Evolutionary conservation across 495 filamentous ascomycete species (phyloP).

Genomic region (Acidomyces sp.): DNA sequence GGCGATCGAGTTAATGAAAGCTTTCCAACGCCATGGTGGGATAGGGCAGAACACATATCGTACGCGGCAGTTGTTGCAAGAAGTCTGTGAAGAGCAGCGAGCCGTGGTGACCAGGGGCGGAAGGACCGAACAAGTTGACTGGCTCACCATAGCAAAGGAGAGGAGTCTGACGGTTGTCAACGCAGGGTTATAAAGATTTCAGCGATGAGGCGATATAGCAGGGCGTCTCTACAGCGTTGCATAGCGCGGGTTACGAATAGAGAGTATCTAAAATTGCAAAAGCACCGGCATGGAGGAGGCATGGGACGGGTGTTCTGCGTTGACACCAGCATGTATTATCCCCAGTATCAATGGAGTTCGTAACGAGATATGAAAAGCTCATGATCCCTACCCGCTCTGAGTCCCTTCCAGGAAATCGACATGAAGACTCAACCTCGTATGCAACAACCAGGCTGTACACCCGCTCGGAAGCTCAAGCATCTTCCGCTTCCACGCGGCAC

Average conservation of each 20-base stretch:
- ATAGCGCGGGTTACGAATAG: no score
- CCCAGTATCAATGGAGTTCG: no score
- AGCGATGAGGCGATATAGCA: background rate
- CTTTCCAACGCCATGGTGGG: slow-evolving; percentile 36
- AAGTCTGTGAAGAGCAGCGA: slow-evolving; percentile 34
- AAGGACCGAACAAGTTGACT: slow-evolving; percentile 16
- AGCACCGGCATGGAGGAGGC: no score
- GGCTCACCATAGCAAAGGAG: slow-evolving; percentile 9
- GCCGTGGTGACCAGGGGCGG: slow-evolving; percentile 1
- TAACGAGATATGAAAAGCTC: no score
- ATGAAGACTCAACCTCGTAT: no score
- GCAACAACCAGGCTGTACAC: no score
- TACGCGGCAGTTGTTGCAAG: slow-evolving; percentile 37
- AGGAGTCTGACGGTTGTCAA: slow-evolving; percentile 11
- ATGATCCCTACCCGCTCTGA: no score
- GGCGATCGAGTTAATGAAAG: slow-evolving; percentile 38
- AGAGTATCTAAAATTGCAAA: no score
- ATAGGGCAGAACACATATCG: slow-evolving; percentile 38
- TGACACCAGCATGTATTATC: no score
- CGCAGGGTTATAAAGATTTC: slow-evolving; percentile 14
- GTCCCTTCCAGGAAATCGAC: no score
- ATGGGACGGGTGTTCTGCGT: no score
- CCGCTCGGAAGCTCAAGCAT: slow-evolving; percentile 18
- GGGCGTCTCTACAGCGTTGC: no score
- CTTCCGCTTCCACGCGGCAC: slow-evolving; percentile 71